phyloP scores from a whole-genome alignment of 163 green algal genomes.

The Scenedesmus sp. region DNA sequence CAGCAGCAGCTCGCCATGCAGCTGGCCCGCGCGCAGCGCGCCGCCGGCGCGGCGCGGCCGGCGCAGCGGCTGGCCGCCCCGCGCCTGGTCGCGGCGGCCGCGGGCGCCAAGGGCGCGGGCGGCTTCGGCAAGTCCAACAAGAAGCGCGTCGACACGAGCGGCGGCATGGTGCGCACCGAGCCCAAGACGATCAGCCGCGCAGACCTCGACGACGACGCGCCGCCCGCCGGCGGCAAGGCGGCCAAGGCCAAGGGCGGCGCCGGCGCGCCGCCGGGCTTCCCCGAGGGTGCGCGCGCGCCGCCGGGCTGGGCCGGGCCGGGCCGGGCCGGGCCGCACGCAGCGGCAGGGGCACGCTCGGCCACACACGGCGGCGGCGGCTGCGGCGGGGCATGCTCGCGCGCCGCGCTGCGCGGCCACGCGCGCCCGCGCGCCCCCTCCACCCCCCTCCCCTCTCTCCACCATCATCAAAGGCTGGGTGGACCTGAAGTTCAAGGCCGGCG shows the following conservation, averaged over 20 bases:
- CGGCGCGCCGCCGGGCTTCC: constrained; percentile 31
- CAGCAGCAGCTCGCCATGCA: neutral
- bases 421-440: no score
- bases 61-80: no score
- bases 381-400: no score
- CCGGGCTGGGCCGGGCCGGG: no score
- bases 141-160: constrained; percentile 15
- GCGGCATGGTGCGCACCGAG: constrained; percentile 23
- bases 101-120: neutral
- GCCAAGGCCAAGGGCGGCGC: no score
- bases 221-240: neutral
- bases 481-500: constrained; percentile 9
- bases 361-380: no score
- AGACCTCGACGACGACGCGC: neutral
- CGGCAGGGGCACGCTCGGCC: no score
- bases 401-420: no score
- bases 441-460: neutral
- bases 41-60: no score
- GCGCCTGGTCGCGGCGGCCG: no score
- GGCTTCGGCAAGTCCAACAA: constrained; percentile 40
- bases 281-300: constrained; percentile 8
- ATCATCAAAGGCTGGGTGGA: constrained; percentile 29
- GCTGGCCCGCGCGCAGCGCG: no score
- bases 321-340: no score
- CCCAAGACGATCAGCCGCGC: neutral